Evolutionary conservation across 176 grass and related monocot species (phyloP), one percentile per base, ranked within the genome.

Genomic region (Juncus effusus): DNA sequence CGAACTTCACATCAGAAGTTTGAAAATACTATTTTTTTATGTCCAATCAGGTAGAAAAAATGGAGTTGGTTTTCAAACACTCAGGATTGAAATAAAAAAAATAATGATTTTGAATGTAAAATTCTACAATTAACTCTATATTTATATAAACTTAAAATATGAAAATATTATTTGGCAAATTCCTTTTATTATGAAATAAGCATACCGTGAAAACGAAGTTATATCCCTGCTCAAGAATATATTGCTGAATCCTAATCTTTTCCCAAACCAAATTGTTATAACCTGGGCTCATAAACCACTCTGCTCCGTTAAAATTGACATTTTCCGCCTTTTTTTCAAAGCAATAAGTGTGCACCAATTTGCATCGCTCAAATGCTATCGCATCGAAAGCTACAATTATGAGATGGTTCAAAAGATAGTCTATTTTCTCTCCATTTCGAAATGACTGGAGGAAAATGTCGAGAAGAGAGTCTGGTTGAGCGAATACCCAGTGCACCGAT

Each of bases 401-500:
- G 1, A 95, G 63, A 50, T 87, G 80, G 2, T 15, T 36, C 10
- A 95, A 80, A 3, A 95, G 83, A 6, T 74, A 55, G 28, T 60
- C 10, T 8, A 64, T 90, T 61, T 81, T 84, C 12, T 95, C 77
- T 16, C 90, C 90, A 64, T 58, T 5, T 63, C 36, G 74, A 73
- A 95, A 95, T 67, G 82, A 81, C 74, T 90, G 73, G 0, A 95
- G 77, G 78, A 95, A 90, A 6, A 89, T 61, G 68, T 95, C 90
- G 15, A 95, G 76, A 14, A 95, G 42, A 5, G 90, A 94, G 13
- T 69, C 60, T 0, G 85, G 79, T 61, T 69, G 40, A 3, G 86
- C 75, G 74, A 73, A 95, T 0, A 80, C 83, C 3, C 64, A 12
- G 77, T 95, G 90, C 62, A 95, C 82, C 52, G 76, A 80, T 37